These are phyloP conservation scores for Penicillium pancosmium DNA, from an alignment of 495 filamentous ascomycete genomes.

Conservation along the genomic window DNA sequence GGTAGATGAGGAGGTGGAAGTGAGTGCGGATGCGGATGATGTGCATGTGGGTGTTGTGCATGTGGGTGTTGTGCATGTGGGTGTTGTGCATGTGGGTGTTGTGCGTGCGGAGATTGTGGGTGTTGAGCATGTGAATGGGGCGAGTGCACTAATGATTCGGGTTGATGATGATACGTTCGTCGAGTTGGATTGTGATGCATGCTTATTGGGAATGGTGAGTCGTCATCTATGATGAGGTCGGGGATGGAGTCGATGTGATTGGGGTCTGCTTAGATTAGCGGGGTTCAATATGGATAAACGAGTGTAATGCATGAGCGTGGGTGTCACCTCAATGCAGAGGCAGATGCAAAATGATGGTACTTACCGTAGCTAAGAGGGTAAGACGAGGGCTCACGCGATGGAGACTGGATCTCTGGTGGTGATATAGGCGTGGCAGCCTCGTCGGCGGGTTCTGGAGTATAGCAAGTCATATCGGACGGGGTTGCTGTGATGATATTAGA, in stretches of 20 bases:
- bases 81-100: slow-evolving; percentile 5
- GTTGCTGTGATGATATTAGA: slow-evolving; percentile 28
- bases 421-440: slow-evolving; percentile 37
- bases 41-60: background rate
- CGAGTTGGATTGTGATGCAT: slow-evolving; percentile 19
- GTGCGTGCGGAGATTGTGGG: slow-evolving; percentile 2
- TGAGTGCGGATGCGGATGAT: slow-evolving; percentile 4
- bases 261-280: slow-evolving; percentile 18
- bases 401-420: slow-evolving; percentile 36
- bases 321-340: too few species aligned
- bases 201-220: slow-evolving; percentile 16
- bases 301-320: too few species aligned
- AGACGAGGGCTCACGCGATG: slow-evolving; percentile 31
- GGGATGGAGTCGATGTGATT: slow-evolving; percentile 27
- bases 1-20: slow-evolving; percentile 2
- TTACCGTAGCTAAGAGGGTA: slow-evolving; percentile 26
- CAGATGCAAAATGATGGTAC: background rate
- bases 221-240: slow-evolving; percentile 31
- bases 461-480: slow-evolving; percentile 49
- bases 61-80: slow-evolving; percentile 1
- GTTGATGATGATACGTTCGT: slow-evolving; percentile 7
- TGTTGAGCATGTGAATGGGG: background rate
- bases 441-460: slow-evolving; percentile 40
- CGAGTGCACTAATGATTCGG: background rate
- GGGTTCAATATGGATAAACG: background rate